Conservation (phyloP, 768 basidiomycete species). For the Kwoniella sp. region DNA sequence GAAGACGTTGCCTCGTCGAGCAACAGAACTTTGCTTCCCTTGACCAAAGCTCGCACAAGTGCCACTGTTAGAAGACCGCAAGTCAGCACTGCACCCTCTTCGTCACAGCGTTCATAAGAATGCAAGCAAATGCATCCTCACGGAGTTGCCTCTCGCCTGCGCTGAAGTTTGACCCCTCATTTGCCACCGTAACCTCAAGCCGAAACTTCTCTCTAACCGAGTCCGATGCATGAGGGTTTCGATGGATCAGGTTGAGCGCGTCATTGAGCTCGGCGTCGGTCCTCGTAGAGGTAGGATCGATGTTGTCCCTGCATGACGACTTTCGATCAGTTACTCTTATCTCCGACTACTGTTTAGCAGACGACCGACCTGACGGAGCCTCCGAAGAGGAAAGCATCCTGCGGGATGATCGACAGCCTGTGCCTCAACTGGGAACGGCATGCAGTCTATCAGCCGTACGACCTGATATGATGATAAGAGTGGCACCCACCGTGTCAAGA, state of each 20-base stretch:
- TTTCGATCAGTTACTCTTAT: background rate
- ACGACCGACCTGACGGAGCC: constrained; percentile 37
- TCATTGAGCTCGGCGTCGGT: constrained; percentile 69
- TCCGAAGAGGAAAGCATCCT: constrained; percentile 65
- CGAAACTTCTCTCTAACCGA: constrained; percentile 66
- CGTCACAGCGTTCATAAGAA: background rate
- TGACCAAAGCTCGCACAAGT: constrained; percentile 66
- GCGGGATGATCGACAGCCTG: constrained; percentile 69
- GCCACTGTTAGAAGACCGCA: constrained; percentile 56
- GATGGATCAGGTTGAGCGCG: constrained; percentile 66
- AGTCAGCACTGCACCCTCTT: constrained; percentile 5
- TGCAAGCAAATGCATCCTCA: constrained; percentile 17
- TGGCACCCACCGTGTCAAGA: constrained; percentile 58
- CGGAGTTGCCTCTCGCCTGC: constrained; percentile 68
- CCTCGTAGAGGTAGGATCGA: constrained; percentile 62
- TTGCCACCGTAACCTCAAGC: constrained; percentile 65
- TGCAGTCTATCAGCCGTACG: no score
- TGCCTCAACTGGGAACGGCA: constrained; percentile 57
- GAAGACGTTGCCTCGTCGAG: constrained; percentile 61
- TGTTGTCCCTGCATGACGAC: constrained; percentile 56
- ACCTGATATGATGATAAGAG: background rate
- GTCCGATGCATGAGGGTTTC: constrained; percentile 47
- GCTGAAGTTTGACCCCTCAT: constrained; percentile 69
- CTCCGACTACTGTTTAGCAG: background rate
- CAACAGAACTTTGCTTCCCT: constrained; percentile 66